Conservation (phyloP, 2,329 filamentous ascomycete genomes). For the Colletotrichum tropicicola region DNA sequence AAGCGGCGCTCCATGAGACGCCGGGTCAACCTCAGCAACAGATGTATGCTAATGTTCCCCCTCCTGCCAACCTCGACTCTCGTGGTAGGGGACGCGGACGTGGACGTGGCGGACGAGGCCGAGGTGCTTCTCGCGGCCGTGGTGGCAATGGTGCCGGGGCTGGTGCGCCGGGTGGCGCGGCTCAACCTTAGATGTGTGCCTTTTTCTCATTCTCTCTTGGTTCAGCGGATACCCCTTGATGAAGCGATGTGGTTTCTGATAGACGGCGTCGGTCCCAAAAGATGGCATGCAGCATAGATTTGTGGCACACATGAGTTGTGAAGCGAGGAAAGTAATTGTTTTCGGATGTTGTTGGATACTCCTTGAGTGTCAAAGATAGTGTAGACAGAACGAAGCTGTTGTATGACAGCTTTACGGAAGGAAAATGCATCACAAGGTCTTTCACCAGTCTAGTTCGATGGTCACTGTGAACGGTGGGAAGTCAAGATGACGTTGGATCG, state of each 20-base stretch:
- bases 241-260: conserved; percentile 22
- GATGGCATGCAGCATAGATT: neutral
- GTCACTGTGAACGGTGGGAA: neutral
- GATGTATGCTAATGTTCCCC: conserved; percentile 66
- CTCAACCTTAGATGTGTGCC: neutral
- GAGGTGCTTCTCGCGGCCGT: conserved; percentile 44
- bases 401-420: neutral
- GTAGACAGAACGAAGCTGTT: neutral
- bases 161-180: neutral
- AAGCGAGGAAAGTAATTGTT: neutral
- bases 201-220: neutral
- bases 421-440: neutral
- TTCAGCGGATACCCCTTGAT: conserved; percentile 15
- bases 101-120: conserved; percentile 37
- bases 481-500: no score
- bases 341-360: neutral
- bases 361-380: neutral
- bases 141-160: conserved; percentile 34
- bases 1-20: conserved; percentile 23
- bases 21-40: conserved; percentile 31
- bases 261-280: neutral
- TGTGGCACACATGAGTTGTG: neutral
- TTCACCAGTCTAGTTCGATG: neutral
- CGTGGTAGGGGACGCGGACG: conserved; percentile 50
- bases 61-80: conserved; percentile 64